Conservation (phyloP, 768 basidiomycete species). For the Rhizopogon salebrosus region DNA sequence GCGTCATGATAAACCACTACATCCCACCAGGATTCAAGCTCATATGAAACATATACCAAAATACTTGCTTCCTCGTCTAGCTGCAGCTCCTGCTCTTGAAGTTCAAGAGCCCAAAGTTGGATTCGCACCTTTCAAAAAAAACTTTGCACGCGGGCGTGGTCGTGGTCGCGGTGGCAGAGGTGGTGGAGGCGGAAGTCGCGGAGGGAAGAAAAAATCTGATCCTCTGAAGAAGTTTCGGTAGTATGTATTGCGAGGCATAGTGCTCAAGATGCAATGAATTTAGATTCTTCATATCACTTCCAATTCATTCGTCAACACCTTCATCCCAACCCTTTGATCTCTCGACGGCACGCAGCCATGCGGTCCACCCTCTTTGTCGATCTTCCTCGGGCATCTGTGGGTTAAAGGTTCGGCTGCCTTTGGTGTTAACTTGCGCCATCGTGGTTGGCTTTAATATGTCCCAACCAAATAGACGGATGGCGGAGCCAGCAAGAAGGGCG, state of each 20-base stretch:
- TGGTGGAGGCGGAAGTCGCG: constrained; percentile 31
- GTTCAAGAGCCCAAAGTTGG: constrained; percentile 35
- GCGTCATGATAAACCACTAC: constrained; percentile 90
- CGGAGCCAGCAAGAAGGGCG: constrained; percentile 87
- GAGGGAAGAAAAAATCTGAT: constrained; percentile 76
- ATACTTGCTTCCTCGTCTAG: constrained; percentile 83
- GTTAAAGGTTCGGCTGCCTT: constrained; percentile 67
- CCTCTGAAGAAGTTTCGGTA: constrained; percentile 73
- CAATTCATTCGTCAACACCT: constrained; percentile 29
- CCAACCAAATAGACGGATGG: constrained; percentile 89
- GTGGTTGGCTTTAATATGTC: constrained; percentile 81
- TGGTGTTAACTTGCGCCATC: constrained; percentile 80
- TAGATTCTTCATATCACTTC: background rate
- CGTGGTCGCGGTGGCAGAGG: constrained; percentile 46
- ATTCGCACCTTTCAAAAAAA: constrained; percentile 75
- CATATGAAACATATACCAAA: constrained; percentile 96
- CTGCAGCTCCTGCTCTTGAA: constrained; percentile 37
- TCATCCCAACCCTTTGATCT: constrained; percentile 80
- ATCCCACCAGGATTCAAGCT: constrained; percentile 82
- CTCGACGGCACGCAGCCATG: constrained; percentile 89
- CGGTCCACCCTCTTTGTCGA: constrained; percentile 61
- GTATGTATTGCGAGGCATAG: background rate
- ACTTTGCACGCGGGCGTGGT: constrained; percentile 40
- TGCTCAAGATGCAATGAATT: background rate
- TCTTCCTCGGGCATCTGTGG: constrained; percentile 49